Evolutionary conservation across 2,329 filamentous ascomycete genomes (phyloP).

Genomic region (Tolypocladium ovalisporum): DNA sequence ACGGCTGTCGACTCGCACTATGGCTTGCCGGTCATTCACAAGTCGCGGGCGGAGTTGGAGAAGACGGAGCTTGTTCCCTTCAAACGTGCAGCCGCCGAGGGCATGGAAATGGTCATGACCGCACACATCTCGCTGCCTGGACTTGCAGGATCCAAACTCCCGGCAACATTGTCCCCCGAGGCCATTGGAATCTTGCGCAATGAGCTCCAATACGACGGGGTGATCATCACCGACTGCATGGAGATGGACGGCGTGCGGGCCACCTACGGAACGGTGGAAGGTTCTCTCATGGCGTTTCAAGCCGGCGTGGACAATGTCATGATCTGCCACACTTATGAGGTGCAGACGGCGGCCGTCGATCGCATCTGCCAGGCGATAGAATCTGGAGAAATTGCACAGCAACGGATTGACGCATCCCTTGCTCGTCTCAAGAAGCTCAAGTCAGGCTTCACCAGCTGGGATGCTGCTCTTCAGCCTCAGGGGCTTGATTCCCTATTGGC

Average conservation of each 20-base stretch:
- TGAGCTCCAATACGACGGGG: constrained; percentile 10
- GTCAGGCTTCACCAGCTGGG: constrained; percentile 11
- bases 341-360: constrained; percentile 13
- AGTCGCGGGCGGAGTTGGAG: constrained; percentile 10
- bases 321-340: constrained; percentile 15
- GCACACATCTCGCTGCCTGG: constrained; percentile 15
- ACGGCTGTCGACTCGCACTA: constrained; percentile 15
- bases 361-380: constrained; percentile 11
- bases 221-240: constrained; percentile 15
- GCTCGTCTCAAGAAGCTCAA: constrained; percentile 10
- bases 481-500: constrained; percentile 2
- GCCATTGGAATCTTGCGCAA: constrained; percentile 10
- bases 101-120: constrained; percentile 17
- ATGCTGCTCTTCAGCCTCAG: constrained; percentile 6
- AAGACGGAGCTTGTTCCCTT: constrained; percentile 12
- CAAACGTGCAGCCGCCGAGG: constrained; percentile 7
- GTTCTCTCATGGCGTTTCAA: constrained; percentile 12
- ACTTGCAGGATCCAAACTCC: constrained; percentile 8
- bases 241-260: constrained; percentile 16
- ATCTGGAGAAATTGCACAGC: constrained; percentile 5
- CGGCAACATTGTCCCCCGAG: constrained; percentile 13
- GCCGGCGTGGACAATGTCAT: constrained; percentile 16
- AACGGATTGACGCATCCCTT: constrained; percentile 9
- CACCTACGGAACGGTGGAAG: constrained; percentile 12
- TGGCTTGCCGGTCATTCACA: constrained; percentile 13